Conservation (phyloP, 2,329 filamentous ascomycete species). For the Colletotrichum sp. region DNA sequence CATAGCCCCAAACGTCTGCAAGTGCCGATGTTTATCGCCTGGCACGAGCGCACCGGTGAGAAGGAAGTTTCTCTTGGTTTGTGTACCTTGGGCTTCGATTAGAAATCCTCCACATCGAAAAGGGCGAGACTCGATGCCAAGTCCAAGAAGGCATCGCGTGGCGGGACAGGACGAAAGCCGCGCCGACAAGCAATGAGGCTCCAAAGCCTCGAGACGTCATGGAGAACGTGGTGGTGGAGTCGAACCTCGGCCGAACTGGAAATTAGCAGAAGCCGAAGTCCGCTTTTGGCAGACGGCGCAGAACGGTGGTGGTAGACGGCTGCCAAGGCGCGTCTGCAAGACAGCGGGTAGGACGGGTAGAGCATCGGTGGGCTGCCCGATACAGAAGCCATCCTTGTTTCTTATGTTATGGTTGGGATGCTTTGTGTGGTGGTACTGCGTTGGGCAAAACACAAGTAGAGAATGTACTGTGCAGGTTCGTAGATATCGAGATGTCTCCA, state of each 20-base stretch:
- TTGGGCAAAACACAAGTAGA: not conserved
- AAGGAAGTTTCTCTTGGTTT: not conserved
- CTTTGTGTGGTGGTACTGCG: not conserved
- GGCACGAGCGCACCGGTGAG: not conserved
- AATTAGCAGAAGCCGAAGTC: conserved; percentile 16
- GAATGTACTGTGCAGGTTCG: not conserved
- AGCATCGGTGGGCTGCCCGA: not conserved
- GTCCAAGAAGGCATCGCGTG: not conserved
- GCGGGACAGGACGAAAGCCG: not conserved
- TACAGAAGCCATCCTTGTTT: not conserved
- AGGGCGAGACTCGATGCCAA: not conserved
- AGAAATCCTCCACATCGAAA: not conserved
- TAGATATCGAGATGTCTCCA: not conserved
- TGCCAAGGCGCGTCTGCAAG: not conserved
- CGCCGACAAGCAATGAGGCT: conserved; percentile 11
- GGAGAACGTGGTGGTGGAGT: conserved; percentile 1
- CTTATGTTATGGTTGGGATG: not conserved
- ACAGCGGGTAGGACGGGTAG: not conserved
- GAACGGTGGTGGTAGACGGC: not conserved
- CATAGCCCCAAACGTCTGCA: not conserved
- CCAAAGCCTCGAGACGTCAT: conserved; percentile 8
- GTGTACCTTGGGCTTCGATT: not conserved
- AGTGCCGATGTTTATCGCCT: not conserved
- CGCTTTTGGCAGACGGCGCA: not conserved
- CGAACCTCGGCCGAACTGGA: conserved; percentile 10